These are phyloP conservation scores for Tothia fuscella DNA, from an alignment of 2,329 filamentous ascomycete species.

Conservation along the genomic window DNA sequence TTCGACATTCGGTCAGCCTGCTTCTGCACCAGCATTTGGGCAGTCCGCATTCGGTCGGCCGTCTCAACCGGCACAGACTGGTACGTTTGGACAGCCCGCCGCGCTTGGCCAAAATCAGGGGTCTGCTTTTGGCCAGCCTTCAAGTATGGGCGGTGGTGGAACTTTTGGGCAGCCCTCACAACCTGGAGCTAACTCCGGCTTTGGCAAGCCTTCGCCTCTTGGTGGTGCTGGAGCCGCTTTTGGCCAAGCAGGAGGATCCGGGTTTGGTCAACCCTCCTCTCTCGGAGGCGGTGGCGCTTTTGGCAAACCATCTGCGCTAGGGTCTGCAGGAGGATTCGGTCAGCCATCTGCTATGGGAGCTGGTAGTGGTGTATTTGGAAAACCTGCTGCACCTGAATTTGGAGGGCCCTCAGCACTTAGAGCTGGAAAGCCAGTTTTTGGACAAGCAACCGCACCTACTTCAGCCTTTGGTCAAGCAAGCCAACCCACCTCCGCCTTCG, in stretches of 20 bases:
- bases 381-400: conserved; percentile 12
- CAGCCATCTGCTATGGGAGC: conserved; percentile 11
- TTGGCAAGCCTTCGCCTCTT: conserved; percentile 8
- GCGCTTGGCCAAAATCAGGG: conserved; percentile 5
- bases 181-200: conserved; percentile 16
- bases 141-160: conserved; percentile 3
- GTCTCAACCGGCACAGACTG: conserved; percentile 11
- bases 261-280: conserved; percentile 5
- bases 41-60: conserved; percentile 15
- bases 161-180: conserved; percentile 8
- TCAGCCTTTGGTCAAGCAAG: conserved; percentile 18
- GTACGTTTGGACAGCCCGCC: conserved; percentile 2
- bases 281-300: conserved; percentile 10
- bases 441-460: conserved; percentile 9
- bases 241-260: conserved; percentile 9
- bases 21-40: neutral
- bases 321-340: conserved; percentile 10
- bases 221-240: conserved; percentile 11
- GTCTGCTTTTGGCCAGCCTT: conserved; percentile 19
- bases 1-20: conserved; percentile 11
- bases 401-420: neutral
- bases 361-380: conserved; percentile 12
- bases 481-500: conserved; percentile 3
- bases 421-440: conserved; percentile 9
- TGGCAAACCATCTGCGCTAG: conserved; percentile 10